These are phyloP conservation scores for Xylariaceae sp. DNA, from an alignment of 2,329 filamentous ascomycete species.

Conservation along the genomic window DNA sequence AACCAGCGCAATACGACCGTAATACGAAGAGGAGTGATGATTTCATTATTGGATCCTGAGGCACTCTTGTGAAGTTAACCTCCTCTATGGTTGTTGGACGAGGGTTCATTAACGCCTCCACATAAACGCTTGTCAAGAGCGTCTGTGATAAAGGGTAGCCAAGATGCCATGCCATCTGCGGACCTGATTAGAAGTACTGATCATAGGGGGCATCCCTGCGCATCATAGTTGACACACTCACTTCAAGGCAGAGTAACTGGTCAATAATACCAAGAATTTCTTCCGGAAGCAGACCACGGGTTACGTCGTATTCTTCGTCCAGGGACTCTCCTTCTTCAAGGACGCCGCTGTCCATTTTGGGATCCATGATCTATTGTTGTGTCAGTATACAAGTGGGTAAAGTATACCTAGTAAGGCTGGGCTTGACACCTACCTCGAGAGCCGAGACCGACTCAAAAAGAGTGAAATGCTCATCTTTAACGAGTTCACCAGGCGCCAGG, in stretches of 20 bases:
- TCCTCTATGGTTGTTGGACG: constrained; percentile 67
- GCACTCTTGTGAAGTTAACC: constrained; percentile 63
- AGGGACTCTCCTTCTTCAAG: constrained; percentile 78
- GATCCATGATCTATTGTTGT: constrained; percentile 84
- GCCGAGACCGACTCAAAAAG: constrained; percentile 93
- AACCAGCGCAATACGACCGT: constrained; percentile 81
- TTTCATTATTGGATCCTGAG: constrained; percentile 37
- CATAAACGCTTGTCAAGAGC: constrained; percentile 88
- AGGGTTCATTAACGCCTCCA: constrained; percentile 81
- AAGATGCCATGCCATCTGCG: constrained; percentile 91
- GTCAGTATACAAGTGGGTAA: background rate
- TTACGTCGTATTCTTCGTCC: constrained; percentile 81
- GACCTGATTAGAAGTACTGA: constrained; percentile 20
- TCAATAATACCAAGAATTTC: constrained; percentile 95
- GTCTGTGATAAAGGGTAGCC: constrained; percentile 97
- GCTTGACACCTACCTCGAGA: constrained; percentile 61
- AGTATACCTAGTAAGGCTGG: background rate
- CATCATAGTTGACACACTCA: constrained; percentile 44
- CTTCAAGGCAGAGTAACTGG: constrained; percentile 87
- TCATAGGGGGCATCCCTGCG: background rate
- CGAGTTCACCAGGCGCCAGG: constrained; percentile 77
- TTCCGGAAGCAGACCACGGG: constrained; percentile 69
- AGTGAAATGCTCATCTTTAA: constrained; percentile 94
- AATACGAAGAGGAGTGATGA: constrained; percentile 68
- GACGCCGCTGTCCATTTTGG: constrained; percentile 97